phyloP scores from a whole-genome alignment of 164 flowering plant species.

The Berberis vulgaris region DNA sequence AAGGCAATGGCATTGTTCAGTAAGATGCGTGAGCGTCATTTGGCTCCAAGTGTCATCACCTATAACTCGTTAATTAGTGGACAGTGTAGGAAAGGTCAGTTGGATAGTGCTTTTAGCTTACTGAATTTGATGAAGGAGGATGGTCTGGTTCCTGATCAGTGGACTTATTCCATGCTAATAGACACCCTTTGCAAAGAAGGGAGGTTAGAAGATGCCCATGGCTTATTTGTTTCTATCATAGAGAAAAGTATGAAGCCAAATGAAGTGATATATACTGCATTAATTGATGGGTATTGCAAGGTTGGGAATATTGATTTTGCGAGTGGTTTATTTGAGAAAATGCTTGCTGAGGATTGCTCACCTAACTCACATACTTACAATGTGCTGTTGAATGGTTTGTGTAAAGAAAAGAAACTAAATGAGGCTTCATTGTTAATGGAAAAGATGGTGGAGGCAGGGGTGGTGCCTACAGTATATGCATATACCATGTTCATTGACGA shows the following conservation, averaged over 20 bases:
- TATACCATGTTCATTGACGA: constrained; percentile 56
- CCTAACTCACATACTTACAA: constrained; percentile 59
- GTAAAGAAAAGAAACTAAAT: constrained; percentile 37
- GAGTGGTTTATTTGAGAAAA: constrained; percentile 35
- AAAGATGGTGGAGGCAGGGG: constrained; percentile 41
- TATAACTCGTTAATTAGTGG: constrained; percentile 60
- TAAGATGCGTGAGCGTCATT: constrained; percentile 40
- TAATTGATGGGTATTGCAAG: constrained; percentile 75
- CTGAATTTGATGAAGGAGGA: constrained; percentile 48
- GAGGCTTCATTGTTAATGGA: constrained; percentile 43
- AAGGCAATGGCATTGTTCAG: constrained; percentile 59
- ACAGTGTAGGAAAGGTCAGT: constrained; percentile 55
- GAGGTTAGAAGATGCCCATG: constrained; percentile 43
- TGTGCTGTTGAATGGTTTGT: constrained; percentile 55
- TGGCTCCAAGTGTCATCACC: constrained; percentile 44
- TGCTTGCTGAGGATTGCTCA: constrained; percentile 37
- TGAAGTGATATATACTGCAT: constrained; percentile 53
- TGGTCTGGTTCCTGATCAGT: constrained; percentile 50
- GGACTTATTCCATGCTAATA: constrained; percentile 59
- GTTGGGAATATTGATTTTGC: constrained; percentile 44
- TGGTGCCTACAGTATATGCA: constrained; percentile 45
- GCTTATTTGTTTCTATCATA: constrained; percentile 41
- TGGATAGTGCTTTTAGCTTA: constrained; percentile 63
- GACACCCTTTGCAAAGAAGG: constrained; percentile 48
- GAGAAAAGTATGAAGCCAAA: constrained; percentile 50